These are phyloP conservation scores for Haberlea rhodopensis DNA, from an alignment of 257 asterid species.

Conservation along the genomic window DNA sequence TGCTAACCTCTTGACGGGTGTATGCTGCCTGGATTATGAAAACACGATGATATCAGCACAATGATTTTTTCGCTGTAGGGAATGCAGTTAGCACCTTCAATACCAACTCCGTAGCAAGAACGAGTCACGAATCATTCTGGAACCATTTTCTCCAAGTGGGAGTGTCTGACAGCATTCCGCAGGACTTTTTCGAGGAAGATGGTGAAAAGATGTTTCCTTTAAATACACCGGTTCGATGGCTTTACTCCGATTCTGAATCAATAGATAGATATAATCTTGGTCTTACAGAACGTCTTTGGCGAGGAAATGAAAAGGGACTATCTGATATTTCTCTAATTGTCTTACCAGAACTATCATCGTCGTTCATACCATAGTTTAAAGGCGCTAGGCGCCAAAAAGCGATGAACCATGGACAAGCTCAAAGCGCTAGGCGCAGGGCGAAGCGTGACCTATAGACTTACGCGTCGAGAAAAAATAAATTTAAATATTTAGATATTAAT, in stretches of 20 bases:
- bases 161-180: too few species aligned
- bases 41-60: slow-evolving; percentile 25
- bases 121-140: slow-evolving; percentile 7
- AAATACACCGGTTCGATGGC: slow-evolving; percentile 5
- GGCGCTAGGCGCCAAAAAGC: slow-evolving; percentile 75
- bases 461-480: slow-evolving; percentile 3
- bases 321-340: slow-evolving; percentile 66
- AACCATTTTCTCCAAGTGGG: slow-evolving; percentile 4
- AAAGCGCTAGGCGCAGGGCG: too few species aligned
- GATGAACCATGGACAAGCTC: too few species aligned
- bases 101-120: slow-evolving; percentile 23
- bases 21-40: slow-evolving; percentile 20
- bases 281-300: too few species aligned
- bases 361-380: slow-evolving; percentile 54
- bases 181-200: too few species aligned
- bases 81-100: slow-evolving; percentile 25
- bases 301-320: slow-evolving; percentile 76
- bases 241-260: too few species aligned
- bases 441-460: too few species aligned
- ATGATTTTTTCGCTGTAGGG: slow-evolving; percentile 20
- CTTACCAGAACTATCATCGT: slow-evolving; percentile 51
- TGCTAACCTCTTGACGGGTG: slow-evolving; percentile 7
- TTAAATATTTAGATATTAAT: too few species aligned
- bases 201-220: slow-evolving; percentile 11
- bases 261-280: too few species aligned